Evolutionary conservation across 257 asterid genomes (phyloP).

Genomic region (Misopates orontium): DNA sequence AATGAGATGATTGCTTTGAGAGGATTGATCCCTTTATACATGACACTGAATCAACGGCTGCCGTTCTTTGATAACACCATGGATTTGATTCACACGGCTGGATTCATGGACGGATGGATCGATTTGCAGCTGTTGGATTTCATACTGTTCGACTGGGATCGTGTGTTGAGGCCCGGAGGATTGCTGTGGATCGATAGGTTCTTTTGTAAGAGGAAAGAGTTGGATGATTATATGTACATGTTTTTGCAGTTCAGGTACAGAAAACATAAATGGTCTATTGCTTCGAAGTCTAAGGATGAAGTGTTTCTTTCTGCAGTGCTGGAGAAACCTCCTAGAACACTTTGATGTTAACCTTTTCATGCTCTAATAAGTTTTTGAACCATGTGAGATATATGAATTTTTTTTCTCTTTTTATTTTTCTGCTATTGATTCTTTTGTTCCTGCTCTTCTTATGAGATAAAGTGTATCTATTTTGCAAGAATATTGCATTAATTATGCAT

Average conservation of each 20-base stretch:
- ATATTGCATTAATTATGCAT: too few relatives aligned
- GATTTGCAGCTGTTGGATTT: constrained; percentile 75
- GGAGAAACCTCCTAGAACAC: constrained; percentile 74
- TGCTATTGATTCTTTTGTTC: too few relatives aligned
- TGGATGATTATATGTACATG: constrained; percentile 87
- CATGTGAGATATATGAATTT: too few relatives aligned
- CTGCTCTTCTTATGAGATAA: too few relatives aligned
- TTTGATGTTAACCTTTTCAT: too few relatives aligned
- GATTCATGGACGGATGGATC: constrained; percentile 93
- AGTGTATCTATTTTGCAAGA: too few relatives aligned
- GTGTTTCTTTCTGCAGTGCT: constrained; percentile 81
- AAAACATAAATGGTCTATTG: constrained; percentile 76
- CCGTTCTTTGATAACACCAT: constrained; percentile 89
- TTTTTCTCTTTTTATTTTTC: too few relatives aligned
- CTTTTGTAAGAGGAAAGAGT: constrained; percentile 74
- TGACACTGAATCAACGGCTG: constrained; percentile 77
- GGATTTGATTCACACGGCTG: constrained; percentile 82
- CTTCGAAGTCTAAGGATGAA: constrained; percentile 77
- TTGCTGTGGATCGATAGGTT: constrained; percentile 81
- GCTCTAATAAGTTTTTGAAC: too few relatives aligned
- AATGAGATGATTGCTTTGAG: constrained; percentile 82
- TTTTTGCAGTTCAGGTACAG: constrained; percentile 86
- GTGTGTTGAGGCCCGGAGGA: constrained; percentile 84
- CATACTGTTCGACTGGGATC: constrained; percentile 89
- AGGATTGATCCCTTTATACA: constrained; percentile 70